Conservation (phyloP, 106 monocot species). For the Acorus gramineus region DNA sequence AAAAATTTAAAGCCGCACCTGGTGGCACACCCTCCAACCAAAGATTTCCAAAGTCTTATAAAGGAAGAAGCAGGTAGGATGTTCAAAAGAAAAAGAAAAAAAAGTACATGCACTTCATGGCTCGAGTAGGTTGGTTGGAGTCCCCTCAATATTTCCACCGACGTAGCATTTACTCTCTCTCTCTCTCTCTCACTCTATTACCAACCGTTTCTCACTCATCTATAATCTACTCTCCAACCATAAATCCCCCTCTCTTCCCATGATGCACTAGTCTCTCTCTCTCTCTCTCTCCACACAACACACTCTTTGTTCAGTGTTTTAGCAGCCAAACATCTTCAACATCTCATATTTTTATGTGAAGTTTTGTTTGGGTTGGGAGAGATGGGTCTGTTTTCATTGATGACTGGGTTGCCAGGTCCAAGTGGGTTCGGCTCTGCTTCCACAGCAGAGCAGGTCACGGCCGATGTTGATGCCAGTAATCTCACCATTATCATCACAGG, state of each 20-base stretch:
- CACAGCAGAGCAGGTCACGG: constrained; percentile 81
- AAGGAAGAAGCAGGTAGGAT: no score
- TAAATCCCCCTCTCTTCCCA: constrained; percentile 4
- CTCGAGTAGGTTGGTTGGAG: no score
- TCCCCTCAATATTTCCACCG: no score
- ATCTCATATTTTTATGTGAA: not conserved
- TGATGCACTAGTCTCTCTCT: not conserved
- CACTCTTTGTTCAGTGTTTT: no score
- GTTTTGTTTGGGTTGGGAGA: not conserved
- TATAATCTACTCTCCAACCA: constrained; percentile 14
- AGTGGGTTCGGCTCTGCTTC: constrained; percentile 82
- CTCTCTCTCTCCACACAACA: not conserved
- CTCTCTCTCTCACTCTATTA: no score
- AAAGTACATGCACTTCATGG: no score
- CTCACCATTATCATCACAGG: constrained; percentile 87
- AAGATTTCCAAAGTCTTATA: no score
- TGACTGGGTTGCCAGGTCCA: constrained; percentile 64
- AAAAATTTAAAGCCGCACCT: no score
- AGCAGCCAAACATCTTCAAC: no score
- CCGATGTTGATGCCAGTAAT: constrained; percentile 45
- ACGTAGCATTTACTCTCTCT: no score
- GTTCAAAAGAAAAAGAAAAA: no score
- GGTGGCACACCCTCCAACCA: no score
- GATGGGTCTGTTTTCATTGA: constrained; percentile 55
- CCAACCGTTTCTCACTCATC: not conserved